Evolutionary conservation across 1,139 yeast genomes (phyloP).

Genomic region (Diutina mesorugosa): DNA sequence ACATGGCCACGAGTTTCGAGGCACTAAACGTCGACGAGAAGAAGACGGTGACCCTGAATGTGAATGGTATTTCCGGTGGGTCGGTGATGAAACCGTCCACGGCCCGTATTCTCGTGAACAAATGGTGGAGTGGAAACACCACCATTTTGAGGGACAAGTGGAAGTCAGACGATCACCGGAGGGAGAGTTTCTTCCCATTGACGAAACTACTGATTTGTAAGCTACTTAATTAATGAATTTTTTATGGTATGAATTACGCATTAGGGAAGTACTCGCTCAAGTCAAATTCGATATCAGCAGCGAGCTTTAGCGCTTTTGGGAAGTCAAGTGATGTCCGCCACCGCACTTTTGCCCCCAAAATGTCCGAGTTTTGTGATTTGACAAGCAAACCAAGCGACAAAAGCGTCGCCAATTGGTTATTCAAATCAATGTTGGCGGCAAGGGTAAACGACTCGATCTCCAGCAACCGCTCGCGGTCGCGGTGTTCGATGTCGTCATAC

Average conservation of each 20-base stretch:
- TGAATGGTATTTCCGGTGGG: conserved; percentile 56
- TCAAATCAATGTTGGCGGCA: conserved; percentile 33
- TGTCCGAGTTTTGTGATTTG: conserved; percentile 39
- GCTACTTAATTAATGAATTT: no score
- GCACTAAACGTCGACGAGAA: conserved; percentile 11
- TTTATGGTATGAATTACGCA: neutral
- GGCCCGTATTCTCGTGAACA: conserved; percentile 50
- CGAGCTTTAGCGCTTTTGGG: conserved; percentile 35
- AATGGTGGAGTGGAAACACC: conserved; percentile 47
- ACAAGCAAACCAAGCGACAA: conserved; percentile 39
- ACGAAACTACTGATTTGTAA: conserved; percentile 11
- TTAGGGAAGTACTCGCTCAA: conserved; percentile 35
- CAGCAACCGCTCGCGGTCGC: conserved; percentile 19
- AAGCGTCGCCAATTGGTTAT: conserved; percentile 49
- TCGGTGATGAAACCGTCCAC: conserved; percentile 30
- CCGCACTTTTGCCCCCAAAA: conserved; percentile 45
- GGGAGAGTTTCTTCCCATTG: conserved; percentile 15
- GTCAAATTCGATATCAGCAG: conserved; percentile 42
- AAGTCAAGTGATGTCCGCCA: conserved; percentile 55
- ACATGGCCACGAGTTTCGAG: conserved; percentile 31
- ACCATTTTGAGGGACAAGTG: conserved; percentile 41
- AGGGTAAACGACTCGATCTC: conserved; percentile 21
- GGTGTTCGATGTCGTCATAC: conserved; percentile 18
- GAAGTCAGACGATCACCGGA: conserved; percentile 17
- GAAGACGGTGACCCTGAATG: conserved; percentile 15